Base-by-base conservation (phyloP, 345 rosid species). In the Gossypioides kirkii region DNA sequence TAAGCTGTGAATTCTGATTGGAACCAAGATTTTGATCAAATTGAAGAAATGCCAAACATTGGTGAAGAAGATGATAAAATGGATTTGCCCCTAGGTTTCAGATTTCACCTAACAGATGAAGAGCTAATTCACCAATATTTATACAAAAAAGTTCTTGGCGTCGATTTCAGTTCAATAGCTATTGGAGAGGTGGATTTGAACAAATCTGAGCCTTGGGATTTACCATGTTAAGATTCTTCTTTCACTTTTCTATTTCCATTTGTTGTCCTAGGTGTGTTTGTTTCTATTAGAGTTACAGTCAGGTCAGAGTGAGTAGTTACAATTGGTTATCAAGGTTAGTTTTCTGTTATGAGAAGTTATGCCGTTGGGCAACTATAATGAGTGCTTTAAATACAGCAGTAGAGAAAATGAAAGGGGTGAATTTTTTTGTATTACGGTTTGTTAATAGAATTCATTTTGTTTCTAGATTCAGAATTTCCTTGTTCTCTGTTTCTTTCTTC, bases 161-260 rank as follows among this genome's bases (percentile, higher is more conserved):
- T 77, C 12, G 58, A 53, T 69, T 94, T 94, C 82, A 56, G 88
- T 1, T 80, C 91, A 46, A 80, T 80, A 82, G 96, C 98, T 14
- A 90, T 94, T 67, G 98, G 93, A 47, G 96, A 91, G 72, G 97
- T 90, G 14, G 98, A 94, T 64, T 81, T 94, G 83, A 94, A 94
- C 90, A 91, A 89, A 85, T 87, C 94, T 62, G 98, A 94, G 80
- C 98, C 98, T 13, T 94, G 98, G 98, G 97, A 94, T 47, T 78
- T 94, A 71, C 98, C 98, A 0, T 75, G 98, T 94, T 83, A 87
- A 87, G 9, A 2, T 38, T 32, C 26, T 62, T 61, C 55, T 43
- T 43, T 43, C 13, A 32, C 38, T 32, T 32, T 32, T 32, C 7
- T 32, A 32, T 32, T 32, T 32, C 38, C 38, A 4, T 32, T 32